Evolutionary conservation across 805 yeast genomes (phyloP).

Genomic region (Suhomyces emberorum): DNA sequence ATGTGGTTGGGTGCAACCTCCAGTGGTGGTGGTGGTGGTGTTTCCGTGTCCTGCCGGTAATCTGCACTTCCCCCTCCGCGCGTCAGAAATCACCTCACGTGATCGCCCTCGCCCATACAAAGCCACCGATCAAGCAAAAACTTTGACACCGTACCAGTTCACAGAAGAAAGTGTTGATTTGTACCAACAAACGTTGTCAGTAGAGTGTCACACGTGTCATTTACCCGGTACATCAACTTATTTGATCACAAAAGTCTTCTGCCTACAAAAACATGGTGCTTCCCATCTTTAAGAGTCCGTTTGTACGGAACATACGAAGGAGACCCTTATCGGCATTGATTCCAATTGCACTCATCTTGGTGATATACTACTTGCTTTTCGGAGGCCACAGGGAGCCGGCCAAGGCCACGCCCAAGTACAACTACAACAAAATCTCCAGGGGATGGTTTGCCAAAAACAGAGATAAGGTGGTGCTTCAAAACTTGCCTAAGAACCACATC

Average conservation of each 20-base stretch:
- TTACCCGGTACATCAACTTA: background rate
- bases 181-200: no score
- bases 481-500: slow-evolving; percentile 68
- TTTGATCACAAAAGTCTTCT: background rate
- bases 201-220: no score
- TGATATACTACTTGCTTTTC: slow-evolving; percentile 43
- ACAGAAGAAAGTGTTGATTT: no score
- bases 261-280: slow-evolving; percentile 17
- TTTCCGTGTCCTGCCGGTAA: no score
- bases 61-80: no score
- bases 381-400: slow-evolving; percentile 16
- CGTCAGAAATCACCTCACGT: no score
- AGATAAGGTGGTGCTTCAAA: slow-evolving; percentile 55
- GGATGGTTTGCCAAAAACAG: slow-evolving; percentile 50
- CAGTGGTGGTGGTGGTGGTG: no score
- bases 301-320: slow-evolving; percentile 58
- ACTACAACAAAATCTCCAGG: slow-evolving; percentile 42
- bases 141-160: background rate
- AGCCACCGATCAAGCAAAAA: background rate
- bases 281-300: slow-evolving; percentile 21
- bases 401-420: slow-evolving; percentile 35
- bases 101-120: no score
- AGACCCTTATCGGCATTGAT: slow-evolving; percentile 48
- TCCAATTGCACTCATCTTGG: slow-evolving; percentile 42
- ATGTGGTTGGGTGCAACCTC: no score